Evolutionary conservation across 2,329 filamentous ascomycete species (phyloP), one percentile per base, ranked within the genome.

Genomic region (Incumbomyces delicatus): DNA sequence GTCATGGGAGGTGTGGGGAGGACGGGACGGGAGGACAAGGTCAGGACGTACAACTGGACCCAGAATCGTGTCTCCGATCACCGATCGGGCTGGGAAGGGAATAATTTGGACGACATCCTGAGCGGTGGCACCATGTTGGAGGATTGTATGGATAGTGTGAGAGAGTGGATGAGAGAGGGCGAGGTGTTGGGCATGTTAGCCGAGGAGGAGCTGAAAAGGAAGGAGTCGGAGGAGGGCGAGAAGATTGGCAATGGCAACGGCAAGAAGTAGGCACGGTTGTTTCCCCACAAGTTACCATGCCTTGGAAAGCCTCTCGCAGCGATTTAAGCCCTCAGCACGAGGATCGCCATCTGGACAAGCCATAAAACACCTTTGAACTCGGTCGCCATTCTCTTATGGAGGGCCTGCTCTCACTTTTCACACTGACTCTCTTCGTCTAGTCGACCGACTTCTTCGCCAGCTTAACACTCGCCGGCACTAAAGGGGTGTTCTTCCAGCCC

Each of bases 11-110:
- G 81, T 55, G 81, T 88, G 47, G 83, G 74, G 6, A 76, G 83
- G 58, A 89, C 92, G 69, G 92, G 89, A 5, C 77, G 92, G 35
- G 87, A 87, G 39, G 88, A 96, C 69, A 98, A 98, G 71, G 83
- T 98, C 49, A 75, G 89, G 50, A 95, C 89, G 0, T 95, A 95
- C 65, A 95, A 95, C 63, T 85, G 72, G 64, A 71, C 72, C 3
- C 80, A 86, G 64, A 81, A 88, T 64, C 74, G 89, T 36, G 89
- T 92, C 55, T 94, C 89, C 1, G 89, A 95, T 60, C 89, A 95
- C 66, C 75, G 89, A 34, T 87, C 83, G 57, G 87, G 85, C 0
- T 63, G 85, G 33, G 89, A 89, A 47, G 75, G 88, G 12, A 81
- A 90, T 61, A 86, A 89, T 61, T 67, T 95, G 51, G 81, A 86